These are phyloP conservation scores for Plasmodium gaboni DNA, from an alignment of 169 alveolate species.

Conservation along the genomic window DNA sequence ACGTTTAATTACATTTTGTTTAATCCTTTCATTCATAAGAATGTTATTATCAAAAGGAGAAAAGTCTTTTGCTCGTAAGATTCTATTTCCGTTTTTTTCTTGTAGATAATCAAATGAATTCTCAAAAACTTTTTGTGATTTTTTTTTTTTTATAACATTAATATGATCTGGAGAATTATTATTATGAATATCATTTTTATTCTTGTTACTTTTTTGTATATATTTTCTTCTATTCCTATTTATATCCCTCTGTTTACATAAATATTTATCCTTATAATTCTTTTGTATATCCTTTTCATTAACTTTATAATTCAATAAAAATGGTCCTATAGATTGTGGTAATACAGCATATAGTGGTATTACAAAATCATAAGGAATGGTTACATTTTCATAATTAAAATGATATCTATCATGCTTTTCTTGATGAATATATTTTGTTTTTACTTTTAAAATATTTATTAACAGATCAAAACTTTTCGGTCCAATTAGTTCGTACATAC, in stretches of 20 bases:
- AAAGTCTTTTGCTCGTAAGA: conserved; percentile 11
- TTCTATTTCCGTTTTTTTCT: conserved; percentile 32
- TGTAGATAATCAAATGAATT: conserved; percentile 42
- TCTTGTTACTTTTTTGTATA: neutral
- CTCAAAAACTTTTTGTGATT: neutral
- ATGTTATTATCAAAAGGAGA: conserved; percentile 69
- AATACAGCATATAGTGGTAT: conserved; percentile 59
- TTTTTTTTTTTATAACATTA: neutral
- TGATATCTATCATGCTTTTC: conserved; percentile 19
- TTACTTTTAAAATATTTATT: conserved; percentile 43
- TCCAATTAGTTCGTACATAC: conserved; percentile 69
- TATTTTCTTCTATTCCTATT: no score
- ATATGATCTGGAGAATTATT: neutral
- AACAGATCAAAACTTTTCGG: conserved; percentile 43
- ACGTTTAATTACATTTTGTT: conserved; percentile 48
- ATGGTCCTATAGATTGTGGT: conserved; percentile 52
- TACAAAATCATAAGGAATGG: conserved; percentile 63
- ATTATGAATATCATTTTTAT: neutral
- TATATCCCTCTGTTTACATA: no score
- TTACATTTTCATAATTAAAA: conserved; percentile 36
- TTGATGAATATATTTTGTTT: conserved; percentile 18
- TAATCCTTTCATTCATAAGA: conserved; percentile 57
- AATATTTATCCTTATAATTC: neutral
- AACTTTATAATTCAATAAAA: conserved; percentile 24
- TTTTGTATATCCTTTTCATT: conserved; percentile 1